Percentiles rank a stretch among this genome's conserved stretches.
Evolutionary conservation across 148 eudicot species (phyloP).

Genomic region (Silene latifolia): DNA sequence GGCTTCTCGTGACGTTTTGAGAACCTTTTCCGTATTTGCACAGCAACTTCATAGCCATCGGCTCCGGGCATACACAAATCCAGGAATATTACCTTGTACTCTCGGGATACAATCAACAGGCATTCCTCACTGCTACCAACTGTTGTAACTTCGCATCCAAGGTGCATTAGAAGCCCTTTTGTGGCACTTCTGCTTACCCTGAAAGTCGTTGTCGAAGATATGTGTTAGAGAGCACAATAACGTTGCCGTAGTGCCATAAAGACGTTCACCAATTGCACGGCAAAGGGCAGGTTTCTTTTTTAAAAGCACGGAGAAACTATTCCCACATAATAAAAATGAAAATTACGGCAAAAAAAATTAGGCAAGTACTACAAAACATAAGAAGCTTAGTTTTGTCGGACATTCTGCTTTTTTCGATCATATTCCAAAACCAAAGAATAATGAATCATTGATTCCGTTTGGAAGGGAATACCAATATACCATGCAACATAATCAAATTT

Average conservation of each 20-base stretch:
- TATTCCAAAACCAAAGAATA: no score
- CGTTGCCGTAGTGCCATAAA: background rate
- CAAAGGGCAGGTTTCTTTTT: no score
- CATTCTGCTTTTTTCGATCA: no score
- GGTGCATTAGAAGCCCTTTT: constrained; percentile 75
- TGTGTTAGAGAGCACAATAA: background rate
- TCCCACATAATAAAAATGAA: no score
- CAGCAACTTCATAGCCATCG: constrained; percentile 60
- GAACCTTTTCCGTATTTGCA: constrained; percentile 49
- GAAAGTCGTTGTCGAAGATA: constrained; percentile 23
- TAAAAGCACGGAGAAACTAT: no score
- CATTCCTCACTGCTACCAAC: constrained; percentile 70
- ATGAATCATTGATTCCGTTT: no score
- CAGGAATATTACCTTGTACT: constrained; percentile 58
- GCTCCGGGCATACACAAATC: constrained; percentile 54
- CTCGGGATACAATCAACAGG: constrained; percentile 43
- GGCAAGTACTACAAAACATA: no score
- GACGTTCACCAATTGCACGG: no score
- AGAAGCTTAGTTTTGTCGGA: no score
- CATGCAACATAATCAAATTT: no score
- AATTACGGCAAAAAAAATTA: no score
- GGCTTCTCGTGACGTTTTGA: constrained; percentile 57
- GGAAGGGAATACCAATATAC: no score
- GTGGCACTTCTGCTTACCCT: constrained; percentile 77
- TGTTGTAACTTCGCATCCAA: constrained; percentile 68